These are phyloP conservation scores for Triticum aestivum DNA, from an alignment of 176 grass and related monocot genomes.

Conservation along the genomic window IWGSC_CS_RefSeq_v2.1 NC_057801.1:406494828-406495327, in stretches of 20 bases:
- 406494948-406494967: constrained; percentile 46
- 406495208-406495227: constrained; percentile 41
- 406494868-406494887: constrained; percentile 63
- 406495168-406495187: constrained; percentile 51
- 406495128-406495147: constrained; percentile 68
- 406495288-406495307: constrained; percentile 53
- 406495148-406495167: constrained; percentile 50
- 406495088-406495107: constrained; percentile 58
- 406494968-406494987: constrained; percentile 79
- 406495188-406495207: constrained; percentile 64
- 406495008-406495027: constrained; percentile 38
- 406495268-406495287: constrained; percentile 59
- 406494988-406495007: constrained; percentile 57
- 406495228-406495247: constrained; percentile 43
- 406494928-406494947: constrained; percentile 61
- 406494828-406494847: constrained; percentile 50
- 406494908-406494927: constrained; percentile 58
- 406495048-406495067: constrained; percentile 54
- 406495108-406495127: constrained; percentile 32
- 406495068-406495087: constrained; percentile 55
- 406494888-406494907: constrained; percentile 64
- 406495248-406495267: constrained; percentile 41
- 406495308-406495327: constrained; percentile 48
- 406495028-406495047: constrained; percentile 53
- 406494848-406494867: constrained; percentile 56